Base-by-base conservation (phyloP, 2,329 filamentous ascomycete genomes). In the Xylariaceae sp. region DNA sequence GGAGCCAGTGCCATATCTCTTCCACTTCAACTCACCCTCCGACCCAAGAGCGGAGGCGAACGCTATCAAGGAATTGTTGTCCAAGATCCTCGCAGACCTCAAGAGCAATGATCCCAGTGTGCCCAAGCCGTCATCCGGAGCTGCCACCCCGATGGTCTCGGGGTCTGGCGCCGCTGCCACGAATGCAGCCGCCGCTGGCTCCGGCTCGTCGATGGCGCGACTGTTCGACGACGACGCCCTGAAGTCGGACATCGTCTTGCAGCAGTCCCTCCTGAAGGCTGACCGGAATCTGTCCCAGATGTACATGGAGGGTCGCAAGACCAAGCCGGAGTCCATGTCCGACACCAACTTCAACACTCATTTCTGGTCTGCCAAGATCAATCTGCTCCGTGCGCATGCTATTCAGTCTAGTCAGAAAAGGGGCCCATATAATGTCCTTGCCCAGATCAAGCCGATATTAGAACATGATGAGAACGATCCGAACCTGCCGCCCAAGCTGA, bases 381-480 rank as follows among this genome's bases (percentile, higher is more conserved):
- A 88, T 59, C 69, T 96, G 21, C 73, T 98, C 19, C 84, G 92
- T 9, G 85, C 90, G 0, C 86, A 96, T 65, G 89, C 88, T 2
- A 92, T 95, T 31, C 88, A 97, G 63, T 81, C 77, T 39, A 81
- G 78, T 43, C 94, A 98, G 66, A 84, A 81, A 52, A 83, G 85
- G 50, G 92, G 90, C 5, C 81, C 88, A 3, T 96, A 96, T 65
- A 97, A 98, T 53, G 89, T 97, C 5, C 71, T 98, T 13, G 89
- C 92, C 0, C 85, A 85, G 13, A 81, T 97, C 52, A 95, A 94
- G 59, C 84, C 86, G 5, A 78, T 83, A 5, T 80, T 85, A 40
- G 81, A 87, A 50, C 48, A 50, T 15, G 55, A 46, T 21, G 45
- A 43, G 3, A 41, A 48, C 11, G 57, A 61, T 40, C 57, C 57